A percentile compares a stretch with the other conserved stretches of the same genome.
These are phyloP conservation scores for Saturnispora galanensis DNA, from an alignment of 805 yeast genomes.

Conservation along the genomic window DNA sequence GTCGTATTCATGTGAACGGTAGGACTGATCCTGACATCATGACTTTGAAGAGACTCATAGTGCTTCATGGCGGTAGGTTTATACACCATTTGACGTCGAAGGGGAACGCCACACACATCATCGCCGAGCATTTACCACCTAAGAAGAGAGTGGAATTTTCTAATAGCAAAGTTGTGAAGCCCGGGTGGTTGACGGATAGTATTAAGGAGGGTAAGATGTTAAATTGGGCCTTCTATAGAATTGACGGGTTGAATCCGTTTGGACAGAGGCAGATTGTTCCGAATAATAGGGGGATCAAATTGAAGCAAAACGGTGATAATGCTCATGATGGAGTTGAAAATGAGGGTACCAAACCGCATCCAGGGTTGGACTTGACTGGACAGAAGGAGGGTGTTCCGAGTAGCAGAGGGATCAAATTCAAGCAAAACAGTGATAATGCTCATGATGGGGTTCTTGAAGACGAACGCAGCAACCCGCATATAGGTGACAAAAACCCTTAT, in stretches of 20 bases:
- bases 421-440: conserved; percentile 5
- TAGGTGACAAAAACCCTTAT: conserved; percentile 29
- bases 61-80: conserved; percentile 73
- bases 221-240: conserved; percentile 64
- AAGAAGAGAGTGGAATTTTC: conserved; percentile 56
- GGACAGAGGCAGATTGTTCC: conserved; percentile 41
- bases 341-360: no score
- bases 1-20: conserved; percentile 78
- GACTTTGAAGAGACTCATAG: conserved; percentile 60
- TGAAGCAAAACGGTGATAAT: conserved; percentile 2
- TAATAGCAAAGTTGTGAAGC: conserved; percentile 66
- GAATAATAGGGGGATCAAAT: conserved; percentile 2
- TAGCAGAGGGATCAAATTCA: conserved; percentile 1
- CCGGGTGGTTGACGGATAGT: conserved; percentile 72
- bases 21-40: conserved; percentile 73
- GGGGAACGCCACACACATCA: conserved; percentile 70
- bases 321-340: conserved; percentile 3
- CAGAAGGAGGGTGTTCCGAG: conserved; percentile 34
- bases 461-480: no score
- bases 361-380: conserved; percentile 33
- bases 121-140: conserved; percentile 73
- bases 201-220: conserved; percentile 37
- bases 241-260: conserved; percentile 31
- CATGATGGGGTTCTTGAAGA: neutral
- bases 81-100: conserved; percentile 61